Base-by-base conservation (phyloP, 345 rosid genomes). In the Arabis hirsuta region DNA sequence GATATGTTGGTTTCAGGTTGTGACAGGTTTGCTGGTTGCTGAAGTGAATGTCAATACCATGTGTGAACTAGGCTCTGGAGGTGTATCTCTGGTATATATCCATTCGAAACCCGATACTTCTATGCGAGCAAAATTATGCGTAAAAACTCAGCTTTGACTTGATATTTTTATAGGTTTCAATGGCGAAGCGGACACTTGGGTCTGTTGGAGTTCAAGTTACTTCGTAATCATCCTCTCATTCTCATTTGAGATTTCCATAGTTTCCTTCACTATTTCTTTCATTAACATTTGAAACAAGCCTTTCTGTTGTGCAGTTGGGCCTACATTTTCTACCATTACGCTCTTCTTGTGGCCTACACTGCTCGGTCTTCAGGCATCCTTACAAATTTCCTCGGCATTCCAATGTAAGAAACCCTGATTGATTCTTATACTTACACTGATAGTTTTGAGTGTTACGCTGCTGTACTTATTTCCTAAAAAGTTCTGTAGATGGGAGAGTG, bases 331-430 rank as follows among this genome's bases (percentile, higher is more conserved):
- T 87, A 90, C 70, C 98, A 94, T 68, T 94, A 87, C 44, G 85
- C 97, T 43, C 88, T 94, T 82, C 96, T 94, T 4, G 83, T 94
- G 55, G 96, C 97, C 55, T 94, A 94, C 72, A 85, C 91, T 75
- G 97, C 96, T 76, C 96, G 97, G 69, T 90, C 98, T 78, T 94
- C 98, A 61, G 94, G 87, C 72, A 94, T 90, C 58, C 72, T 94
- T 78, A 81, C 91, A 36, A 82, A 79, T 66, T 82, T 81, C 78
- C 89, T 90, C 31, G 87, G 96, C 80, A 82, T 88, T 76, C 97
- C 97, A 31, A 70, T 83, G 98, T 89, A 90, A 7, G 85, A 69
- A 53, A 57, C 68, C 16, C 43, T 55, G 11, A 43, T 51, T 78
- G 16, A 59, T 69, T 39, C 55, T 24, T 27, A 31, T 69, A 51